Evolutionary conservation across 1,139 yeast species (phyloP), one percentile per base, ranked within the genome.

Genomic region (Lodderomyces metapsilosis): DNA sequence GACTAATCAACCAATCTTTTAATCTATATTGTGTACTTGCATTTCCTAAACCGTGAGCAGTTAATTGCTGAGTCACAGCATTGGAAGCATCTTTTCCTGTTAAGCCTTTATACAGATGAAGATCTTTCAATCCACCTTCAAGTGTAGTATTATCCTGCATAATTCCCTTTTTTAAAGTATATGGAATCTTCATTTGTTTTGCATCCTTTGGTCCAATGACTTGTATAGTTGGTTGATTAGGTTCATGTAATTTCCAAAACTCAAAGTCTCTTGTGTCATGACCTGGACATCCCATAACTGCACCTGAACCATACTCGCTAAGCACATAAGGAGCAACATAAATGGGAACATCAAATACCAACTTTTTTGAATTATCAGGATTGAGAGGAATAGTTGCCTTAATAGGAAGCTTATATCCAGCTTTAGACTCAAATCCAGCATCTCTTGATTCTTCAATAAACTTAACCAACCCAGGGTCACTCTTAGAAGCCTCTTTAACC

Each of bases 201-300:
- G 74, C 43, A 8, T 43, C 36, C 18, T 35, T 23, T 2, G 76
- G 74, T 0, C 76, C 77, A 16, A 82, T 76, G 0, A 79, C 68
- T 27, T 62, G 68, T 1, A 72, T 51, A 0, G 78, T 61, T 0
- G 69, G 65, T 1, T 59, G 50, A 0, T 54, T 52, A 0, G 86
- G 84, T 53, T 71, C 72, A 56, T 86, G 88, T 37, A 66, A 56
- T 5, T 60, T 56, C 96, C 97, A 91, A 57, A 92, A 91, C 3
- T 71, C 87, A 52, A 59, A 78, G 57, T 92, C 98, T 46, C 98
- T 74, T 36, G 70, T 68, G 58, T 92, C 98, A 60, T 91, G 98
- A 0, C 85, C 96, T 2, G 98, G 98, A 54, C 95, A 88, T 1
- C 98, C 98, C 98, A 92, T 91, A 0, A 92, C 98, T 1, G 96